Conservation (phyloP, 2,329 filamentous ascomycete species). For the Cordyceps militaris region DNA sequence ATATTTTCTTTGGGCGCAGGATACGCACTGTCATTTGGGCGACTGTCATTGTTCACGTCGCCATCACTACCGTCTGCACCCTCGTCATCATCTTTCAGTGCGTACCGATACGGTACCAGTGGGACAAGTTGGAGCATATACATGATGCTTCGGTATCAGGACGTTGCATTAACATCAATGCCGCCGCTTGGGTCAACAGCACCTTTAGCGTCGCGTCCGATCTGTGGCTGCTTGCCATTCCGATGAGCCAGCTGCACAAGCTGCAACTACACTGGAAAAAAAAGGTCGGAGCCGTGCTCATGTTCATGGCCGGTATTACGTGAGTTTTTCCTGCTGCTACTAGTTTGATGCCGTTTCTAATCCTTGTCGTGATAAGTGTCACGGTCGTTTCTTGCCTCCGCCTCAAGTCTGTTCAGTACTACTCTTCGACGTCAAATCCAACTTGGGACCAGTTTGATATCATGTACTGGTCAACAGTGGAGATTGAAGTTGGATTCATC, state of each 20-base stretch:
- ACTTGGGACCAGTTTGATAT: slow-evolving; percentile 24
- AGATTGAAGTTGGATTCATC: slow-evolving; percentile 27
- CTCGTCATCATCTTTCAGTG: slow-evolving; percentile 39
- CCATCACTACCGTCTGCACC: slow-evolving; percentile 30
- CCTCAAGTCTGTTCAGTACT: slow-evolving; percentile 22
- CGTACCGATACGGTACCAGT: slow-evolving; percentile 39
- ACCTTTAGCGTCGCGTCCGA: slow-evolving; percentile 40
- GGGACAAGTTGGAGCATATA: slow-evolving; percentile 38
- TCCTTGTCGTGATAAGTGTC: slow-evolving; percentile 14
- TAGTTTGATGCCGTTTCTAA: slow-evolving; percentile 2
- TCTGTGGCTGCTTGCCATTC: slow-evolving; percentile 39
- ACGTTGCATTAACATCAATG: slow-evolving; percentile 38
- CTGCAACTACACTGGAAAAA: slow-evolving; percentile 35
- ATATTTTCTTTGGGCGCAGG: slow-evolving; percentile 34
- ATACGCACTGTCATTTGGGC: slow-evolving; percentile 32
- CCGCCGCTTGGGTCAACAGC: slow-evolving; percentile 39
- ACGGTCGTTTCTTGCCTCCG: slow-evolving; percentile 27
- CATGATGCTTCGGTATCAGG: slow-evolving; percentile 29
- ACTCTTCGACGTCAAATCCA: slow-evolving; percentile 22
- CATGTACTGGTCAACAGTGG: slow-evolving; percentile 25
- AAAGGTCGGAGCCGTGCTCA: slow-evolving; percentile 34
- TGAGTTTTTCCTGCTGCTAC: slow-evolving; percentile 14
- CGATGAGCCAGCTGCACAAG: slow-evolving; percentile 32
- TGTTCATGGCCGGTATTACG: slow-evolving; percentile 37
- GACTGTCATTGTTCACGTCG: slow-evolving; percentile 28